phyloP scores from a whole-genome alignment of 78 protist species.

The Pigoraptor vietnamica region DNA sequence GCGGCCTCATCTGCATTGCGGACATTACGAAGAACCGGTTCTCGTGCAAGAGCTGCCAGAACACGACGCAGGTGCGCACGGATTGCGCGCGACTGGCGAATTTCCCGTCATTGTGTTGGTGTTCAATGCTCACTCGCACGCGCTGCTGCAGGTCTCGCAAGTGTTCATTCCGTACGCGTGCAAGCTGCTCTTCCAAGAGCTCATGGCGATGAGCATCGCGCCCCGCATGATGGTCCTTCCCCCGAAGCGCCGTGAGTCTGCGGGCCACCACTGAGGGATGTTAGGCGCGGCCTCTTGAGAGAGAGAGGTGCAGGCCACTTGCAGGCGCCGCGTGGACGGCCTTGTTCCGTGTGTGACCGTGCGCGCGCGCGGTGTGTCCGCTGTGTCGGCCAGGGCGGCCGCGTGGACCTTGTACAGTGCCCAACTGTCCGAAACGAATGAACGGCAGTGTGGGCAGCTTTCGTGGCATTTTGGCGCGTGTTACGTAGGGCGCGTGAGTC shows the following conservation, averaged over 20 bases:
- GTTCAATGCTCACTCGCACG: background rate
- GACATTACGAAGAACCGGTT: slow-evolving; percentile 47
- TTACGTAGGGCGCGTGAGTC: no score
- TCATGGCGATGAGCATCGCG: slow-evolving; percentile 95
- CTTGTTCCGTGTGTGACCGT: no score
- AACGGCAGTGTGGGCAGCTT: no score
- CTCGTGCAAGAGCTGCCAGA: slow-evolving; percentile 84
- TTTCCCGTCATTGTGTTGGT: background rate
- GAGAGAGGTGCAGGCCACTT: no score
- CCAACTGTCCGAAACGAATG: no score
- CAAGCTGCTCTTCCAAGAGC: slow-evolving; percentile 99
- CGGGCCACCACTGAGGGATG: no score
- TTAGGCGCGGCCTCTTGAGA: no score
- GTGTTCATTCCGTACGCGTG: slow-evolving; percentile 97
- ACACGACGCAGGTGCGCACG: slow-evolving; percentile 41
- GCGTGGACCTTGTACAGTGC: no score
- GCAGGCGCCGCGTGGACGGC: no score
- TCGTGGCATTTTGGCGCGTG: no score
- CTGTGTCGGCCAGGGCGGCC: no score
- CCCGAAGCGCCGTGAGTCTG: background rate
- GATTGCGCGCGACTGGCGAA: background rate
- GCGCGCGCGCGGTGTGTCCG: no score
- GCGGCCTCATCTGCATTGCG: slow-evolving; percentile 94
- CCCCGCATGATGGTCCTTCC: slow-evolving; percentile 73
- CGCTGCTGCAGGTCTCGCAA: slow-evolving; percentile 53